Percentiles rank a stretch among this genome's conserved stretches.
Evolutionary conservation across 1,284 basidiomycete species (phyloP).

Genomic region (Moesziomyces sp.): DNA sequence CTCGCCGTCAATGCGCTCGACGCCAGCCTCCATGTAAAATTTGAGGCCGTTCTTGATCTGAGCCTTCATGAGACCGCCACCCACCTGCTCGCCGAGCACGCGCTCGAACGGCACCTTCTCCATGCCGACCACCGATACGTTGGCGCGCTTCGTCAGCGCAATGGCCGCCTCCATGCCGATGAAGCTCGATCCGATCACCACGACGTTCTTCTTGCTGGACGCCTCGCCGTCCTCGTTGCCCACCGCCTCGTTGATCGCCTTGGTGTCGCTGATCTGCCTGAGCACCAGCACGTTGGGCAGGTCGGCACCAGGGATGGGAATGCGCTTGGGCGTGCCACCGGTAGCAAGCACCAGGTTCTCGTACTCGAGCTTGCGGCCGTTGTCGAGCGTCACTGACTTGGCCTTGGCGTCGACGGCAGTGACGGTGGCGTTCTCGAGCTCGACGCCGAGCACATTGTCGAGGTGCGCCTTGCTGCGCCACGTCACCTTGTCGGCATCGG

Average conservation of each 20-base stretch:
- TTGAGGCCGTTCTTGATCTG: conserved; percentile 77
- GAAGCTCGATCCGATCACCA: conserved; percentile 89
- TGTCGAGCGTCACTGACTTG: conserved; percentile 66
- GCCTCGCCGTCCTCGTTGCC: conserved; percentile 62
- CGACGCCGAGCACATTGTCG: conserved; percentile 82
- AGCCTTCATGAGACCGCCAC: conserved; percentile 79
- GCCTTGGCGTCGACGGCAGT: conserved; percentile 47
- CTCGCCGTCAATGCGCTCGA: conserved; percentile 77
- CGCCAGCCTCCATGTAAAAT: conserved; percentile 79
- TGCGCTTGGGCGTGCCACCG: conserved; percentile 70
- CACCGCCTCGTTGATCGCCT: conserved; percentile 79
- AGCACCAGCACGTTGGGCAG: conserved; percentile 83
- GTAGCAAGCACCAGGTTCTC: conserved; percentile 69
- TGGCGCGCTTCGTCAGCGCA: conserved; percentile 76
- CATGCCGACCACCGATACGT: conserved; percentile 85
- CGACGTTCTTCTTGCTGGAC: conserved; percentile 73
- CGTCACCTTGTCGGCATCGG: conserved; percentile 80
- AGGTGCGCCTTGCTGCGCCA: conserved; percentile 80
- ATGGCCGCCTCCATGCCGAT: conserved; percentile 92
- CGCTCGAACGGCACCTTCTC: conserved; percentile 83
- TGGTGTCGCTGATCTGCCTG: conserved; percentile 78
- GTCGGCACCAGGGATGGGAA: conserved; percentile 82
- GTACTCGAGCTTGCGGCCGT: conserved; percentile 65
- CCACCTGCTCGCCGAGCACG: conserved; percentile 84
- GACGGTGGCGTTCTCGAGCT: conserved; percentile 74